These are phyloP conservation scores for Arthroderma uncinatum DNA, from an alignment of 2,329 filamentous ascomycete genomes.

Conservation along the genomic window DNA sequence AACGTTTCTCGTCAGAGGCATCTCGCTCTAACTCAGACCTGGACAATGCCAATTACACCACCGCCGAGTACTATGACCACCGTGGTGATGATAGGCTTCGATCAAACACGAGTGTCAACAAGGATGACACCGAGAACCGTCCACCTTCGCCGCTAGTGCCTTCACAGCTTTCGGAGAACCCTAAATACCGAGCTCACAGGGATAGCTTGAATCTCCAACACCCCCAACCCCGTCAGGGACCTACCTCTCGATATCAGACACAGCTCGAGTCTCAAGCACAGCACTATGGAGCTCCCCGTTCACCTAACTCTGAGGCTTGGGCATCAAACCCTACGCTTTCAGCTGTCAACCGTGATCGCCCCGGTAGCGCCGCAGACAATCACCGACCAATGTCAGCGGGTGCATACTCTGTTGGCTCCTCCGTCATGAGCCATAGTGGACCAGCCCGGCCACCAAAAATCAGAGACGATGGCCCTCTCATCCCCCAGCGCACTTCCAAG, in stretches of 20 bases:
- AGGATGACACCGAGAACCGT: constrained; percentile 31
- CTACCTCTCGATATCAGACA: constrained; percentile 50
- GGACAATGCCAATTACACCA: constrained; percentile 48
- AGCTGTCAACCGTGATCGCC: constrained; percentile 22
- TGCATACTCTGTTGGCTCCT: constrained; percentile 36
- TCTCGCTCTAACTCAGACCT: constrained; percentile 72
- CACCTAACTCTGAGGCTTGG: constrained; percentile 37
- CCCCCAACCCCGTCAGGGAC: constrained; percentile 52
- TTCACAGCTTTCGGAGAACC: constrained; percentile 45
- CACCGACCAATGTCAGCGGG: constrained; percentile 35
- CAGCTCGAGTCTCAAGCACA: constrained; percentile 52
- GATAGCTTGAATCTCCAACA: constrained; percentile 54
- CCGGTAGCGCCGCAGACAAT: constrained; percentile 22
- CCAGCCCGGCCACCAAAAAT: constrained; percentile 45
- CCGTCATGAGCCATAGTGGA: constrained; percentile 25
- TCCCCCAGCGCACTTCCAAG: constrained; percentile 42
- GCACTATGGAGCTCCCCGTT: constrained; percentile 36
- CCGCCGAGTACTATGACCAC: constrained; percentile 36
- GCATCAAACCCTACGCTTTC: constrained; percentile 34
- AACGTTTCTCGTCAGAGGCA: constrained; percentile 50
- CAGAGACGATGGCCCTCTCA: constrained; percentile 47
- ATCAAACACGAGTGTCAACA: constrained; percentile 33
- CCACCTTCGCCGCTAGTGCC: constrained; percentile 53
- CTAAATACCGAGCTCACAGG: constrained; percentile 54
- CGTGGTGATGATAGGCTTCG: constrained; percentile 37